Evolutionary conservation across 2,329 filamentous ascomycete genomes (phyloP).

Genomic region (Calonectria leucothoes): DNA sequence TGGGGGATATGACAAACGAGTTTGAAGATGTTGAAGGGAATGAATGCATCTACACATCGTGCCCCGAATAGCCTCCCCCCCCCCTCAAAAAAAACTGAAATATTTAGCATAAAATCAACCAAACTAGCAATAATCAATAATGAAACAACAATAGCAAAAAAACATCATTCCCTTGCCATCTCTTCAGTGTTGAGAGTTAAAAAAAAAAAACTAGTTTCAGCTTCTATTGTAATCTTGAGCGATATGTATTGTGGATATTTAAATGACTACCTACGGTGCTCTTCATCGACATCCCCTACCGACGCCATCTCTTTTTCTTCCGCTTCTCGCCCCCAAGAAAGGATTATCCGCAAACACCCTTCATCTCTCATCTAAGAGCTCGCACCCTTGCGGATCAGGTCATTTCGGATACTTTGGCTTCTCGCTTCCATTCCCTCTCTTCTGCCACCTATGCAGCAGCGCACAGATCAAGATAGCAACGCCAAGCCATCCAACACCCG

Average conservation of each 20-base stretch:
- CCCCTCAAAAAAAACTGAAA: not conserved
- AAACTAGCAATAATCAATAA: not conserved
- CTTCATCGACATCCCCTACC: conserved; percentile 17
- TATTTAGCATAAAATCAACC: not conserved
- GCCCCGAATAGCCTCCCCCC: not conserved
- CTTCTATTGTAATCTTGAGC: conserved; percentile 9
- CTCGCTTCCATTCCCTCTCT: conserved; percentile 3
- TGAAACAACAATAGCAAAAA: not conserved
- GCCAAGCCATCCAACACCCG: conserved; percentile 36
- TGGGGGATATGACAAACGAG: conserved; percentile 25
- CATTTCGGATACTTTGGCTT: conserved; percentile 10
- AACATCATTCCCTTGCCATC: not conserved
- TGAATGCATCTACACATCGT: conserved; percentile 14
- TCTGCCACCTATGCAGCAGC: conserved; percentile 5
- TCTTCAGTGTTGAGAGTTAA: not conserved
- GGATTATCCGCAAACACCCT: conserved; percentile 8
- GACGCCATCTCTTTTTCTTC: conserved; percentile 13
- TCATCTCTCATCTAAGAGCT: conserved; percentile 20
- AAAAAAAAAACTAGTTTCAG: not conserved
- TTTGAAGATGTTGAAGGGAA: conserved; percentile 1
- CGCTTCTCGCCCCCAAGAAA: not conserved
- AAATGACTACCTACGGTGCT: conserved; percentile 25
- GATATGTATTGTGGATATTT: conserved; percentile 28
- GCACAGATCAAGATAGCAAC: conserved; percentile 13
- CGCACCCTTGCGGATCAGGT: conserved; percentile 16